Base-by-base conservation (phyloP, 2,329 filamentous ascomycete genomes). In the Diplocarpon mali region DNA sequence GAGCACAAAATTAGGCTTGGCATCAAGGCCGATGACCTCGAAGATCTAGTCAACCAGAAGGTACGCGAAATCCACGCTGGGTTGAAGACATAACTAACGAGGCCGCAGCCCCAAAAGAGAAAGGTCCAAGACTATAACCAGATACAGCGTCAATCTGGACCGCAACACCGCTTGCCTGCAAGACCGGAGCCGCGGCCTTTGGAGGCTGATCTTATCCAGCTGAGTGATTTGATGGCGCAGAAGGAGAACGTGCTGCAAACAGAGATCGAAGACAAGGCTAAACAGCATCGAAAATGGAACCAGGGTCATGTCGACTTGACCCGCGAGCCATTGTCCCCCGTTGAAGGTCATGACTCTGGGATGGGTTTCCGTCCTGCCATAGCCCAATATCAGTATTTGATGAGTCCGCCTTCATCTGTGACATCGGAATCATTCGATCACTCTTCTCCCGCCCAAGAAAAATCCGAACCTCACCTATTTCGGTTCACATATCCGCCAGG, bases 11-110 rank as follows among this genome's bases (percentile, higher is more conserved):
- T 85, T 60, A 84, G 84, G 59, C 76, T 95, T 53, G 80, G 83
- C 57, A 90, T 96, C 70, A 93, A 92, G 67, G 81, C 79, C 55
- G 85, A 94, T 59, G 92, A 96, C 59, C 20, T 24, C 20, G 90
- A 96, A 58, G 88, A 95, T 62, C 75, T 95, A 59, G 81, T 95
- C 68, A 93, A 94, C 67, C 85, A 92, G 64, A 94, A 92, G 77
- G 85, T 90, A 71, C 64, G 75, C 62, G 49, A 59, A 49, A 57
- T 58, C 28, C 64, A 67, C 50, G 56, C 47, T 53, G 57, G 57
- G 62, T 35, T n/a, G 31, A 30, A 41, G 28, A 27, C 36, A 44
- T 40, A 30, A 42, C 49, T 50, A 48, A 48, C 39, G 38, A 44
- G 28, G 8, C 15, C 38, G 38, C 63, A 78, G 70, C 77, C 85